A percentile compares a stretch with the other conserved stretches of the same genome.
Conservation (phyloP, 129 eudicot species). For the Arctium lappa region DNA sequence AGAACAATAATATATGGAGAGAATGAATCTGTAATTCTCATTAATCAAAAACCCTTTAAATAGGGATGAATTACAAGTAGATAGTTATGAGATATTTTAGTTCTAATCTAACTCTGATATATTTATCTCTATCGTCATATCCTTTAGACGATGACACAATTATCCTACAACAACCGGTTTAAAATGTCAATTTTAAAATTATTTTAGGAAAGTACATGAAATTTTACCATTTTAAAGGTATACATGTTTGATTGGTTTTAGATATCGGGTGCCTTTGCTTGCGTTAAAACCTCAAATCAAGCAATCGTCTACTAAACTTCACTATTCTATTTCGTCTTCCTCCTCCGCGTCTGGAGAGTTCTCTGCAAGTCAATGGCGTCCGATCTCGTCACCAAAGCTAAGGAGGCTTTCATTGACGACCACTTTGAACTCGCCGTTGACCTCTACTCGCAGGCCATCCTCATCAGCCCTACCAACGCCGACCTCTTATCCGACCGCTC, state of each 20-base stretch:
- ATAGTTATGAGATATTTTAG: no score
- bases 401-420: constrained; percentile 87
- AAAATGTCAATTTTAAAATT: no score
- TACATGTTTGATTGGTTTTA: not conserved
- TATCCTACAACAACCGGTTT: no score
- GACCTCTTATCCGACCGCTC: constrained; percentile 69
- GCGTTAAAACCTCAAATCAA: constrained; percentile 11
- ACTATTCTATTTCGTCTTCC: constrained; percentile 3
- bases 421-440: constrained; percentile 78
- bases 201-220: no score
- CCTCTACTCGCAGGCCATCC: constrained; percentile 69
- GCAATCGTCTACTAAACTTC: not conserved
- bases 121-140: no score
- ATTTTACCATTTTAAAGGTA: not conserved
- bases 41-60: no score
- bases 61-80: no score
- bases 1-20: no score
- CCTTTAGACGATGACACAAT: no score
- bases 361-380: constrained; percentile 48
- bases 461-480: constrained; percentile 45
- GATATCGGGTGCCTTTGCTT: not conserved
- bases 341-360: constrained; percentile 5
- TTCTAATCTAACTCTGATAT: no score
- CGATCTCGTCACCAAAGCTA: constrained; percentile 62
- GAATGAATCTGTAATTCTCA: no score